Evolutionary conservation across 108 stramenopile genomes (phyloP), one percentile per base, ranked within the genome.

Genomic region (Epipyxis sp.): DNA sequence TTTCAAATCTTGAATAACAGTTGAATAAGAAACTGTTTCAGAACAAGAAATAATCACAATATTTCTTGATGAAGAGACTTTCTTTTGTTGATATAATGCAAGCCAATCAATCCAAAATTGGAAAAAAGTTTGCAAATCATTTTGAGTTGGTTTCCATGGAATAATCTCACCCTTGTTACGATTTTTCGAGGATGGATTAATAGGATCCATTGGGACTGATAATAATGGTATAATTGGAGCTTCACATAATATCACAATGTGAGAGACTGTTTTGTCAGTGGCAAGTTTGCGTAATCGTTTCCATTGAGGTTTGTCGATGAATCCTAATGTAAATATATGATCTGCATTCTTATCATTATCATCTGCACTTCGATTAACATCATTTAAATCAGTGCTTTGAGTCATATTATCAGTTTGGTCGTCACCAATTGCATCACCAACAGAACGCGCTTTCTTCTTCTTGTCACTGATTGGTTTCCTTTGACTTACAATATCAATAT

Each of bases 31-130:
- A 13, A 74, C 6, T 37, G 61, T 16, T 37, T 16, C 25, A 10
- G 61, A 65, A 6, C 30, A 13, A 29, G 34, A 16, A 37, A 65
- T 32, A 32, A 65, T 3, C 6, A 65, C 61, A 29, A 32, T 32
- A 10, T 25, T 3, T 6, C 34, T 65, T 37, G 20, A 16, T 29
- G 34, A 3, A 37, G 6, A 10, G 25, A 10, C 61, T 6, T 16
- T 13, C 25, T 65, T 37, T 10, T 37, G 3, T 37, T 25, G 3
- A 10, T 6, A 16, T 29, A 10, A 6, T 3, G 34, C 6, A 16
- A 65, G 20, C 61, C 61, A 65, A 37, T 65, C 61, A 37, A 65
- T 37, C 61, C 61, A 65, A 37, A 65, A 65, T 10, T 32, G 13
- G 25, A 29, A 65, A 32, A 65, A 65, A 10, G 25, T 25, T 10